Percentiles rank a stretch among this genome's conserved stretches.
Evolutionary conservation across 2,329 filamentous ascomycete genomes (phyloP).

Genomic region (Aureobasidium sp.): DNA sequence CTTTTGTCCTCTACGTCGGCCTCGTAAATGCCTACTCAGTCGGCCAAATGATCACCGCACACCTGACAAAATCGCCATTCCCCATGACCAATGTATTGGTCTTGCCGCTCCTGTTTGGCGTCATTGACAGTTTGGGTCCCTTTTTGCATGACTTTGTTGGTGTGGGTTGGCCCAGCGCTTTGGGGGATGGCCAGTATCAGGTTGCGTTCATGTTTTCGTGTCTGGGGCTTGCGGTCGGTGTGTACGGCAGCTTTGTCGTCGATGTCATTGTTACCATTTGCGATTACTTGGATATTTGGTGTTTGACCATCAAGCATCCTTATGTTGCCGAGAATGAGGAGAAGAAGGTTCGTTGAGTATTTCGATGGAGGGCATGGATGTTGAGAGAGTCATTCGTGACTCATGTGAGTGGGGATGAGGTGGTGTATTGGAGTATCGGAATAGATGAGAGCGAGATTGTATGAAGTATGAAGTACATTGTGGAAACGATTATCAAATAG

Average conservation of each 20-base stretch:
- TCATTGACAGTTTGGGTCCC: constrained; percentile 74
- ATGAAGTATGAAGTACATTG: neutral
- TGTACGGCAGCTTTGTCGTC: constrained; percentile 96
- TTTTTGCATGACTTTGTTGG: constrained; percentile 43
- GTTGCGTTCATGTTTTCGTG: constrained; percentile 86
- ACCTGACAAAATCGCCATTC: constrained; percentile 80
- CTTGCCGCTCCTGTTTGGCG: constrained; percentile 68
- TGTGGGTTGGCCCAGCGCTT: constrained; percentile 67
- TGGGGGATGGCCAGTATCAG: constrained; percentile 70
- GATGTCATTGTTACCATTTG: constrained; percentile 97
- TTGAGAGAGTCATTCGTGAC: neutral
- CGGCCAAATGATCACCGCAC: constrained; percentile 90
- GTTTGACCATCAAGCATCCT: constrained; percentile 89
- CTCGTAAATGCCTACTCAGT: constrained; percentile 92
- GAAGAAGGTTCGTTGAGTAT: neutral
- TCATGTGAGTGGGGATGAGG: neutral
- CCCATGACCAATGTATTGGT: constrained; percentile 85
- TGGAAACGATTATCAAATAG: neutral
- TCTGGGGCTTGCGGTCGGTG: constrained; percentile 73
- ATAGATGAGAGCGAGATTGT: neutral
- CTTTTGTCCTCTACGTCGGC: constrained; percentile 82
- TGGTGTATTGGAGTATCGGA: neutral
- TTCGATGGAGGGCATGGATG: neutral
- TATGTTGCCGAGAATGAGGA: constrained; percentile 25
- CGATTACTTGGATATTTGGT: constrained; percentile 98